A percentile compares a stretch with the other conserved stretches of the same genome.
These are phyloP conservation scores for Maudiozyma turicensis DNA, from an alignment of 805 yeast genomes.

Conservation along the genomic window DNA sequence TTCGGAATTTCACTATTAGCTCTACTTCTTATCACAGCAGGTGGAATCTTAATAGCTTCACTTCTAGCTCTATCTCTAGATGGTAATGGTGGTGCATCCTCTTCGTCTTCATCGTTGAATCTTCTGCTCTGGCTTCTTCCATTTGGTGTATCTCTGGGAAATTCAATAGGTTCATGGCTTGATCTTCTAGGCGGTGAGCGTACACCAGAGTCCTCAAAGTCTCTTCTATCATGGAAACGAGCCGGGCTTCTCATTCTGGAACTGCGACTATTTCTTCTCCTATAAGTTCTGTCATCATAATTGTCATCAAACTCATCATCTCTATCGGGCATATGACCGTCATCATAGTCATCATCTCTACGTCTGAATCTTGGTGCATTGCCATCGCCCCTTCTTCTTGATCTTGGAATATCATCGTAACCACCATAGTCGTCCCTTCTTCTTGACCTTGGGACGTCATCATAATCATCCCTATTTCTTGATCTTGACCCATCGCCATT, in stretches of 20 bases:
- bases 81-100: conserved; percentile 9
- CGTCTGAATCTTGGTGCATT: neutral
- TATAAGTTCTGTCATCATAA: neutral
- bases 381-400: neutral
- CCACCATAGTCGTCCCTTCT: neutral
- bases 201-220: neutral
- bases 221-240: neutral
- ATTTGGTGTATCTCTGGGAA: neutral
- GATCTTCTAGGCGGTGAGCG: neutral
- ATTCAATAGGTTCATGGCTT: neutral
- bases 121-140: neutral
- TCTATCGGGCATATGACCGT: neutral
- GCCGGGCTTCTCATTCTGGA: neutral
- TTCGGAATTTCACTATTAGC: neutral
- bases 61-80: neutral
- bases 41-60: neutral
- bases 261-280: neutral
- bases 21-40: neutral
- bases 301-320: neutral
- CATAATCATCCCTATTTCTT: neutral
- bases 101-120: neutral
- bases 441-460: neutral
- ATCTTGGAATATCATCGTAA: neutral
- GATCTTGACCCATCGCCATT: neutral
- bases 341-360: neutral